A percentile compares a stretch with the other conserved stretches of the same genome.
Conservation (phyloP, 2,329 filamentous ascomycete species). For the Cyphellophora europaea region DNA sequence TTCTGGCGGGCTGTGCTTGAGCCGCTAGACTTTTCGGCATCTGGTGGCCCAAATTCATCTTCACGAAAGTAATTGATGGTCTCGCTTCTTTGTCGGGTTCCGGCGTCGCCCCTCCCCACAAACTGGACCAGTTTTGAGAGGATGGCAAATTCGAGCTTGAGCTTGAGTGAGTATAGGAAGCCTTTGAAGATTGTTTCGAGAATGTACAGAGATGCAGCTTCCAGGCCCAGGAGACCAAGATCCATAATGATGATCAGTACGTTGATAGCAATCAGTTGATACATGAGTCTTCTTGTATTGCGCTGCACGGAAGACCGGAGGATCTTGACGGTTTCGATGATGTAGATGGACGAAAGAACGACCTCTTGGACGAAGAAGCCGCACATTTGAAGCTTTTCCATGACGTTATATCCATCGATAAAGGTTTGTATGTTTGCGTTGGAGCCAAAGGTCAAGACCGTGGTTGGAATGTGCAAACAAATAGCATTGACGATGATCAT, state of each 20-base stretch:
- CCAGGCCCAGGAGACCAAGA: conserved; percentile 31
- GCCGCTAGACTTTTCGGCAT: no score
- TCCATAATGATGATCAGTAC: conserved; percentile 38
- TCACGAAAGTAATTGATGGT: not conserved
- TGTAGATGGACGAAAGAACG: conserved; percentile 45
- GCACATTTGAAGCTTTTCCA: conserved; percentile 49
- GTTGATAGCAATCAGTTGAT: conserved; percentile 41
- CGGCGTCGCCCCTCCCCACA: conserved; percentile 20
- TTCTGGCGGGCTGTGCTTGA: no score
- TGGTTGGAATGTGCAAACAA: conserved; percentile 35
- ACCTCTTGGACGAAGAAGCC: conserved; percentile 49
- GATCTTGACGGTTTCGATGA: conserved; percentile 44
- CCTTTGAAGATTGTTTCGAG: conserved; percentile 39
- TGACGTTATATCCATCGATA: conserved; percentile 31
- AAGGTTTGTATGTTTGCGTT: conserved; percentile 23
- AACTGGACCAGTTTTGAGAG: conserved; percentile 35
- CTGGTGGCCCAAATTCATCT: not conserved
- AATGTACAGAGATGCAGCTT: conserved; percentile 35
- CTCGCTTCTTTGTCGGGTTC: not conserved
- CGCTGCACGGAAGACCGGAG: conserved; percentile 35
- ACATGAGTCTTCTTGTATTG: conserved; percentile 36
- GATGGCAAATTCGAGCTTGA: conserved; percentile 42
- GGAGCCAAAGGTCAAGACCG: conserved; percentile 34
- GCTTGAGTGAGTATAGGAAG: conserved; percentile 38
- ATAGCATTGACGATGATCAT: conserved; percentile 40